phyloP scores from a whole-genome alignment of 805 yeast species.

The Kuraishia floccosa region DNA sequence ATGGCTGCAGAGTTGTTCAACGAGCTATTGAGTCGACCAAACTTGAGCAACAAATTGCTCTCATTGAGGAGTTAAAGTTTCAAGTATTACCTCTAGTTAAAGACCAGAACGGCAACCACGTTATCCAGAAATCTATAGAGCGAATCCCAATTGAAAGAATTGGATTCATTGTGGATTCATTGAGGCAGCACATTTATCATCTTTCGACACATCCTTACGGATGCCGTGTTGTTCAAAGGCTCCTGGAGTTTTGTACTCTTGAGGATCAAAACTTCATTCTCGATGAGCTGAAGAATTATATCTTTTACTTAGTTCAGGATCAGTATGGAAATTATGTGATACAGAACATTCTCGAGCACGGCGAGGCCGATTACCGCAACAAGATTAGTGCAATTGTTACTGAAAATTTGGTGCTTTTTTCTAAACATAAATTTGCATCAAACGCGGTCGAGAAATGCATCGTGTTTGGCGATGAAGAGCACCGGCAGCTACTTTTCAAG shows the following conservation, averaged over 20 bases:
- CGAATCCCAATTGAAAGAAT: constrained; percentile 61
- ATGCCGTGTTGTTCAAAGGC: constrained; percentile 90
- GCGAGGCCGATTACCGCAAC: constrained; percentile 46
- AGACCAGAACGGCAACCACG: constrained; percentile 98
- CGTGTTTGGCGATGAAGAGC: constrained; percentile 52
- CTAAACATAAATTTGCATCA: constrained; percentile 96
- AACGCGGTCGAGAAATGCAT: constrained; percentile 95
- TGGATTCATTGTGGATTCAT: constrained; percentile 61
- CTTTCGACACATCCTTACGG: constrained; percentile 95
- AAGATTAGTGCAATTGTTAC: constrained; percentile 56
- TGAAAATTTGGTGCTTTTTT: constrained; percentile 52
- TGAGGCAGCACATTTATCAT: constrained; percentile 65
- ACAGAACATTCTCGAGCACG: constrained; percentile 87
- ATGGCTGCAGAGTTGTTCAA: constrained; percentile 96
- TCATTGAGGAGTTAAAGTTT: constrained; percentile 57
- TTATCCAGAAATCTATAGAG: constrained; percentile 91
- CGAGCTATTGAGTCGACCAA: constrained; percentile 73
- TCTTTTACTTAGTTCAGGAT: constrained; percentile 76
- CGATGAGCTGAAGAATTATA: constrained; percentile 58
- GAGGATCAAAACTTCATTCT: constrained; percentile 60
- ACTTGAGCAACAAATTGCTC: constrained; percentile 48
- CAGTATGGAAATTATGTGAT: constrained; percentile 97
- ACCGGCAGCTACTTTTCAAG: constrained; percentile 50
- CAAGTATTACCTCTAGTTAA: constrained; percentile 62
- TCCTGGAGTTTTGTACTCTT: constrained; percentile 65